A percentile compares a stretch with the other conserved stretches of the same genome.
These are phyloP conservation scores for Nicotiana sylvestris DNA, from an alignment of 257 asterid species.

Conservation along the genomic window DNA sequence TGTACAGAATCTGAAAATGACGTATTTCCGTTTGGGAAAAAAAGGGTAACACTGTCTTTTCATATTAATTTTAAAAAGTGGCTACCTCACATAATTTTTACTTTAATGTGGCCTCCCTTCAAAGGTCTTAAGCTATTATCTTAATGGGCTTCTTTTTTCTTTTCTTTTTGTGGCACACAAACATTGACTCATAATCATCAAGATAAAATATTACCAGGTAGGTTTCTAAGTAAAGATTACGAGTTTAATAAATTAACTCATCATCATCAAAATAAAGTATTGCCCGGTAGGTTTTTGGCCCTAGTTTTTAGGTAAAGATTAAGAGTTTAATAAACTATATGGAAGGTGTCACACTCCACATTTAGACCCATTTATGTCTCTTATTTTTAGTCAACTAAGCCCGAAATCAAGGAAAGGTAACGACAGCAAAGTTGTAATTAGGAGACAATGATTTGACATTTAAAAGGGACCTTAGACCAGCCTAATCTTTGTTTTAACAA, in stretches of 20 bases:
- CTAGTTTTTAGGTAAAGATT: not conserved
- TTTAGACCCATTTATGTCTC: not conserved
- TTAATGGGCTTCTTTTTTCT: not conserved
- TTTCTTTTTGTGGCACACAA: not conserved
- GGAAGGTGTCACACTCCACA: not conserved
- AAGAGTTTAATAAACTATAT: not conserved
- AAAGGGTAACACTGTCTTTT: too few relatives aligned
- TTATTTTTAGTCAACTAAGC: slow-evolving; percentile 11
- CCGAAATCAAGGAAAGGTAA: slow-evolving; percentile 54
- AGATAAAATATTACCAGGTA: not conserved
- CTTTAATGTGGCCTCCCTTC: too few relatives aligned
- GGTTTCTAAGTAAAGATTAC: not conserved
- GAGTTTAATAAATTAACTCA: slow-evolving; percentile 11
- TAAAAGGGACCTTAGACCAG: slow-evolving; percentile 26
- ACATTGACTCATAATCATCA: slow-evolving; percentile 11
- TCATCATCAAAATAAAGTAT: too few relatives aligned
- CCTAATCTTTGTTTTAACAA: slow-evolving; percentile 21
- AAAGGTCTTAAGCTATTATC: not conserved
- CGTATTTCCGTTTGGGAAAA: too few relatives aligned
- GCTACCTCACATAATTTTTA: too few relatives aligned
- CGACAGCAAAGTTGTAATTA: slow-evolving; percentile 17
- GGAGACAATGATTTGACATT: slow-evolving; percentile 50
- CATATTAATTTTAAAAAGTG: too few relatives aligned
- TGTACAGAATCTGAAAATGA: too few relatives aligned
- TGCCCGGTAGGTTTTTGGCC: too few relatives aligned